Base-by-base conservation (phyloP, 306 rosid species). In the Dalbergia cultrata region DNA sequence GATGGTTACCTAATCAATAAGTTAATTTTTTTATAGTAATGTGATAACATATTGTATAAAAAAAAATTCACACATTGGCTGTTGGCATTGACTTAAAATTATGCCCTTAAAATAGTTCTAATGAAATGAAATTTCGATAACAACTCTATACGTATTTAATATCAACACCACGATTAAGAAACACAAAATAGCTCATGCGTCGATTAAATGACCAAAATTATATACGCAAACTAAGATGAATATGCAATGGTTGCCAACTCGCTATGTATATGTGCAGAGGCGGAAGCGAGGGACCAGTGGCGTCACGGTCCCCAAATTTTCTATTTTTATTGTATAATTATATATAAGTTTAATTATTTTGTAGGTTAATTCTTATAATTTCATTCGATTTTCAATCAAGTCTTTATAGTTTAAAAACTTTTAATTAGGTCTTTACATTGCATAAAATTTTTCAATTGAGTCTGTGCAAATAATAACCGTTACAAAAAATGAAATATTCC, bases 61-160 rank as follows among this genome's bases (percentile, higher is more conserved):
- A 63, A n/a, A 8, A 34, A 4, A 35, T 7, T 31, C 2, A 37
- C 44, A 13, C 44, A 7, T 7, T 19, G 43, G 68, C 19, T 14
- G 14, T 2, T 33, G 66, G 9, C 77, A 72, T 72, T 56, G 66
- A 56, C 66, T 71, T 56, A 70, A 39, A 71, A 54, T 54, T 35
- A 43, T 72, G n/a, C 13, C 13, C 35, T 26, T 69, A 35, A 54
- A 17, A 11, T 35, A 35, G 35, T 52, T 37, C 41, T 33, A 35
- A 53, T 17, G 22, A 71, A 71, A 71, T 5, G 33, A 34, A 31
- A 18, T 8, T 72, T 17, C 2, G 37, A 17, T 35, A 54, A 57
- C 22, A 39, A 39, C 11, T 39, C 18, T 19, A 12, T 56, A 18
- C 5, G 22, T 39, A 37, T 19, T 37, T 13, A 44, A 21, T 5